Percentiles rank a stretch among this genome's conserved stretches.
phyloP scores from a whole-genome alignment of 2,329 filamentous ascomycete species.

The Orbilia quercus region DNA sequence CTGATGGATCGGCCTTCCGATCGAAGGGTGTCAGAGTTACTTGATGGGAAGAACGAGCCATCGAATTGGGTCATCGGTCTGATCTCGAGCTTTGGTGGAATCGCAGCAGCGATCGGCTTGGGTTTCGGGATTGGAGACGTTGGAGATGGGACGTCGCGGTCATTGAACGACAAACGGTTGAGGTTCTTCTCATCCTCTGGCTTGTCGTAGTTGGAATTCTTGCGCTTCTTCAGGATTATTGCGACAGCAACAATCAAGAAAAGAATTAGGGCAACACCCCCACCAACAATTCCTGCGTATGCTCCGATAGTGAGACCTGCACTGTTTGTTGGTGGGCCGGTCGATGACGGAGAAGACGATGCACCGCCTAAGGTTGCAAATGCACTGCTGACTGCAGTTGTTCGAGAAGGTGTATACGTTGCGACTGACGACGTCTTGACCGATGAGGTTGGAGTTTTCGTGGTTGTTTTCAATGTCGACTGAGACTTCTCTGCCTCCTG shows the following conservation, averaged over 20 bases:
- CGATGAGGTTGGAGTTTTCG: conserved; percentile 26
- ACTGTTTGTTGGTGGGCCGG: conserved; percentile 40
- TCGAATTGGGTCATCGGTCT: conserved; percentile 62
- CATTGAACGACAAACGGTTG: conserved; percentile 56
- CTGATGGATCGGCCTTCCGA: conserved; percentile 67
- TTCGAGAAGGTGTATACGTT: conserved; percentile 21
- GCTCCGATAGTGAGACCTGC: conserved; percentile 52
- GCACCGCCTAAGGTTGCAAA: conserved; percentile 29
- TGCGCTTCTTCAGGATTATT: conserved; percentile 76
- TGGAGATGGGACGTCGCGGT: conserved; percentile 61
- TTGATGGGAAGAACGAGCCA: conserved; percentile 57
- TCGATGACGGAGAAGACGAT: conserved; percentile 15
- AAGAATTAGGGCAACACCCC: conserved; percentile 77
- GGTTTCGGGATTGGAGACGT: conserved; percentile 63
- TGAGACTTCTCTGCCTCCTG: conserved; percentile 18
- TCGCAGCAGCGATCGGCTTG: conserved; percentile 60
- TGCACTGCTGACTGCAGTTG: conserved; percentile 14
- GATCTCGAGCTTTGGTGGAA: conserved; percentile 65
- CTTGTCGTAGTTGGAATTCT: conserved; percentile 68
- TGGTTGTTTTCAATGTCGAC: conserved; percentile 44
- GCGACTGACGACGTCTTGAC: conserved; percentile 19
- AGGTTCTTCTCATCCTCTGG: conserved; percentile 73
- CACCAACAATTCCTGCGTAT: conserved; percentile 81
- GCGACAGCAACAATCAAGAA: conserved; percentile 75
- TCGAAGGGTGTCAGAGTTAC: conserved; percentile 56